phyloP scores from a whole-genome alignment of 495 filamentous ascomycete genomes.

The Hypoxylon intermedium region DNA sequence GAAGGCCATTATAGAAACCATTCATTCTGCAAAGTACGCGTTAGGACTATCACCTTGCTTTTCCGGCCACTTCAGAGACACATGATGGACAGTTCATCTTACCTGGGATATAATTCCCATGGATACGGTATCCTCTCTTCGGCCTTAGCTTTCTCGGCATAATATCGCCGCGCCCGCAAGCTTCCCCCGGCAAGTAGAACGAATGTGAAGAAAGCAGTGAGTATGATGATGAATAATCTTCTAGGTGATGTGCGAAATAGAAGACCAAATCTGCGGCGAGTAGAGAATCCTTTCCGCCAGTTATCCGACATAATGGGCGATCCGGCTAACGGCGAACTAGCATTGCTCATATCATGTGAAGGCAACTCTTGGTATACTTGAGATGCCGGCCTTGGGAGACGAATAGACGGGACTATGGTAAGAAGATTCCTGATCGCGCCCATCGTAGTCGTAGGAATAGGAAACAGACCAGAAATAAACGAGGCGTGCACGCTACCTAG shows the following conservation, averaged over 20 bases:
- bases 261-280: conserved; percentile 25
- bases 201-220: conserved; percentile 32
- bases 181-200: conserved; percentile 31
- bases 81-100: conserved; percentile 2
- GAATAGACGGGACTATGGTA: conserved; percentile 32
- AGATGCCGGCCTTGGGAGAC: conserved; percentile 9
- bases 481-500: conserved; percentile 14
- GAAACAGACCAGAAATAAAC: conserved; percentile 7
- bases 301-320: conserved; percentile 31
- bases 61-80: conserved; percentile 10
- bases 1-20: conserved; percentile 76
- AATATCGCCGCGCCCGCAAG: conserved; percentile 33
- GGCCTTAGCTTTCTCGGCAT: conserved; percentile 15
- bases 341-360: conserved; percentile 34
- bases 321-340: conserved; percentile 26
- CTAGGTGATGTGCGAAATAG: conserved; percentile 38
- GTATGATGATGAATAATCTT: conserved; percentile 32
- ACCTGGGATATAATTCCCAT: conserved; percentile 38
- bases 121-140: conserved; percentile 36
- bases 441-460: conserved; percentile 17
- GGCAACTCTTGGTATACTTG: conserved; percentile 34
- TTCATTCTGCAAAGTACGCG: conserved; percentile 49
- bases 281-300: conserved; percentile 27
- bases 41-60: conserved; percentile 9
- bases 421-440: conserved; percentile 30